phyloP scores from a whole-genome alignment of 495 filamentous ascomycete genomes.

The Penicillium daleae region DNA sequence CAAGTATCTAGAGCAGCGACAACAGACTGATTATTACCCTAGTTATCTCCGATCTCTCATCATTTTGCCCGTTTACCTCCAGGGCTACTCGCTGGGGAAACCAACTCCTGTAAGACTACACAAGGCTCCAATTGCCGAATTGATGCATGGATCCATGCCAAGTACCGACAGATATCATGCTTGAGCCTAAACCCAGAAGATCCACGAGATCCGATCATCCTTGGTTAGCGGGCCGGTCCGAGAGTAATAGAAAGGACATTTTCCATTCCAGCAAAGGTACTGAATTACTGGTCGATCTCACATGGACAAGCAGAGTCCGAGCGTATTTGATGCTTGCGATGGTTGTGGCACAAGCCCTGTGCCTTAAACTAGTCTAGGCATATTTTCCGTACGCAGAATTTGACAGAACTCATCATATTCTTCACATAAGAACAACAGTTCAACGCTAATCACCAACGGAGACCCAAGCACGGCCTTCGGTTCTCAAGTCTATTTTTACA shows the following conservation, averaged over 20 bases:
- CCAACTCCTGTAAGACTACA: no score
- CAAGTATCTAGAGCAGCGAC: no score
- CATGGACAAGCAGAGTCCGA: neutral
- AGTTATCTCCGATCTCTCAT: no score
- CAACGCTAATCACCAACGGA: constrained; percentile 48
- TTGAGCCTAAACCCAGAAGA: constrained; percentile 1
- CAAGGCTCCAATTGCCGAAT: neutral
- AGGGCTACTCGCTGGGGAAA: no score
- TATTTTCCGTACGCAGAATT: neutral
- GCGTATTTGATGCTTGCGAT: neutral
- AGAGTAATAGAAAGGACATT: neutral
- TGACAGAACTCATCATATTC: constrained; percentile 47
- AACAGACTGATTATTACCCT: no score
- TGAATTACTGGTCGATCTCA: no score
- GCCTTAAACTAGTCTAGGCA: no score
- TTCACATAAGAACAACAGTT: constrained; percentile 42
- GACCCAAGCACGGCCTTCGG: constrained; percentile 33
- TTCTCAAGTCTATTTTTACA: constrained; percentile 52
- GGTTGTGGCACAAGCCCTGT: neutral
- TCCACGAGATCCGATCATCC: neutral
- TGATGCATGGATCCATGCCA: neutral
- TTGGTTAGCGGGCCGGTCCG: constrained; percentile 1
- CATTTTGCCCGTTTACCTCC: no score
- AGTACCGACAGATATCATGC: constrained; percentile 5
- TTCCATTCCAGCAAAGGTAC: no score